These are phyloP conservation scores for Mucor sp. DNA, from an alignment of 371 early-diverging fungal genomes.

Conservation along the genomic window DNA sequence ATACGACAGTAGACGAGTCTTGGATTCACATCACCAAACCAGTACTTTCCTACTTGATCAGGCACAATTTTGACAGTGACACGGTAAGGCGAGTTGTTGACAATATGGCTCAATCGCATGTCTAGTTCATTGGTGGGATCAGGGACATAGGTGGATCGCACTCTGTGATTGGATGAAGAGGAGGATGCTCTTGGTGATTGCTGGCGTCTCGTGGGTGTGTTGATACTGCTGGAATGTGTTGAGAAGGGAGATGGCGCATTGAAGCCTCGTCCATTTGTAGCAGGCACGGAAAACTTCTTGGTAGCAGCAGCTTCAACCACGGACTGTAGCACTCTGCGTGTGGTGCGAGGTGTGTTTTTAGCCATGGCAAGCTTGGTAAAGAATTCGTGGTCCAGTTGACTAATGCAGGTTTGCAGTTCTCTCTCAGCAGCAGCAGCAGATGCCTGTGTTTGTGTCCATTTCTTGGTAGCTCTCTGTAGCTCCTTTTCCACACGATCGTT, in stretches of 20 bases:
- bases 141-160: constrained; percentile 16
- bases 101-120: constrained; percentile 49
- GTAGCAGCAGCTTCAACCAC: constrained; percentile 1
- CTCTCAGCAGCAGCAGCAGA: constrained; percentile 34
- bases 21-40: constrained; percentile 71
- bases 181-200: constrained; percentile 12
- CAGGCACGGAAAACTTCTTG: neutral
- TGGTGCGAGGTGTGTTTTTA: constrained; percentile 12
- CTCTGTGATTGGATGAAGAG: neutral
- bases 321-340: constrained; percentile 4
- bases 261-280: neutral
- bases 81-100: constrained; percentile 46
- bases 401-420: constrained; percentile 39
- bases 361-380: constrained; percentile 51
- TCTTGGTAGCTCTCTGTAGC: constrained; percentile 38
- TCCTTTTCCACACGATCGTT: constrained; percentile 45
- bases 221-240: neutral
- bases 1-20: constrained; percentile 54
- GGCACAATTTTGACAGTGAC: constrained; percentile 37
- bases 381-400: constrained; percentile 44
- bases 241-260: constrained; percentile 2
- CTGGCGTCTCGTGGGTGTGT: neutral
- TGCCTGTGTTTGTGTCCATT: constrained; percentile 44
- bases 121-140: constrained; percentile 35
- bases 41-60: constrained; percentile 62